Conservation (phyloP, 176 grass and related monocot genomes). For the Phragmites australis region DNA sequence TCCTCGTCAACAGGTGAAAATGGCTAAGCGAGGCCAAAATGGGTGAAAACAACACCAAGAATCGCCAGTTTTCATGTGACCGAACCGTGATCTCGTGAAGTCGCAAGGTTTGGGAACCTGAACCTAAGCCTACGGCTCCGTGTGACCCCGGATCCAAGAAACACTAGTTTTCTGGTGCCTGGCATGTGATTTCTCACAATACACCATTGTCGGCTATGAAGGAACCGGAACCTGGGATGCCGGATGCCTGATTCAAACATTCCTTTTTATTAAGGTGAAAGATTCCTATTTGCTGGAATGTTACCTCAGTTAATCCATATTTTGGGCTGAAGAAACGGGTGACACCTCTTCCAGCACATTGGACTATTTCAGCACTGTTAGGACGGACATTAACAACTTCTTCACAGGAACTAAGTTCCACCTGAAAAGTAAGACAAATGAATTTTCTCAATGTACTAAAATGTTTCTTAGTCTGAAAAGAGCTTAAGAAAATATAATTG, state of each 20-base stretch:
- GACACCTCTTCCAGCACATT: slow-evolving; percentile 49
- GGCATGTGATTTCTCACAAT: no score
- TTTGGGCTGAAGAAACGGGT: slow-evolving; percentile 58
- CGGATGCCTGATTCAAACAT: neutral
- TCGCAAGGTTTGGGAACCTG: no score
- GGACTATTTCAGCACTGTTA: slow-evolving; percentile 53
- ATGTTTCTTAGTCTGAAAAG: neutral
- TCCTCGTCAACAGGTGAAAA: no score
- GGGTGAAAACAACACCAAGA: no score
- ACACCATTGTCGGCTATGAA: no score
- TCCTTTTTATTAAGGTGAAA: neutral
- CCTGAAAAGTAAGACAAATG: neutral
- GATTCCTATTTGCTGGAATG: neutral
- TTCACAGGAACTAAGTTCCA: slow-evolving; percentile 55
- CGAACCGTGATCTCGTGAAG: no score
- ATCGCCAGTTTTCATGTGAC: no score
- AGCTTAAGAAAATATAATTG: neutral
- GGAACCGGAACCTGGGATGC: neutral
- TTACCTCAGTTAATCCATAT: slow-evolving; percentile 65
- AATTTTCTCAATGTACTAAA: neutral
- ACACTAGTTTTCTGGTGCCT: no score
- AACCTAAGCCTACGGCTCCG: no score
- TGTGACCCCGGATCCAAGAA: no score
- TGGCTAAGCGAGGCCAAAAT: no score
- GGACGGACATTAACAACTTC: slow-evolving; percentile 53